Evolutionary conservation across 441 rosid species (phyloP).

Genomic region (Flueggea neowawraea): DNA sequence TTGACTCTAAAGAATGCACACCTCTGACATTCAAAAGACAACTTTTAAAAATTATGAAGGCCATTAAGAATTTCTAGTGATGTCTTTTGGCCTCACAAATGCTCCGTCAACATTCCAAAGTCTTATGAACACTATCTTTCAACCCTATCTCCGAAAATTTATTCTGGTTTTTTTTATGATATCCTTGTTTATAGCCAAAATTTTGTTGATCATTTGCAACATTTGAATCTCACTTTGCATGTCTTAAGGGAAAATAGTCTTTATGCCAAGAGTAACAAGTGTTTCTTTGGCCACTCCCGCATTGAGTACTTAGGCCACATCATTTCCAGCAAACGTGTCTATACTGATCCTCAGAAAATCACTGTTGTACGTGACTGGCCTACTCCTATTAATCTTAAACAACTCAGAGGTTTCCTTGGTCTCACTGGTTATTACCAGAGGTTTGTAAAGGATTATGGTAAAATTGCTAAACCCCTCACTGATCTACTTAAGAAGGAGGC

Average conservation of each 20-base stretch:
- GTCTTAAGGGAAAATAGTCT: neutral
- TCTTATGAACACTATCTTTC: neutral
- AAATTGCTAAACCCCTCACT: neutral
- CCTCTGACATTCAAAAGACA: neutral
- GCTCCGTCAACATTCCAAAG: neutral
- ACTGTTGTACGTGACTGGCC: neutral
- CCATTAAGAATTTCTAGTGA: neutral
- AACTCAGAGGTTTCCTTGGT: slow-evolving; percentile 1
- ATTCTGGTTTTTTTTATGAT: no score
- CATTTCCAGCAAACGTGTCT: neutral
- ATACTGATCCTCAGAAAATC: neutral
- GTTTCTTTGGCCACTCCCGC: neutral
- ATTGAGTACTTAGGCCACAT: no score
- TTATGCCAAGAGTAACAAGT: neutral
- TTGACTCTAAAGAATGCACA: neutral
- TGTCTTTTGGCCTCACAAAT: slow-evolving; percentile 2
- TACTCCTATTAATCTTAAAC: neutral
- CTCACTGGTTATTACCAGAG: neutral
- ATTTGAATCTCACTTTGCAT: neutral
- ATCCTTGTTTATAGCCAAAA: slow-evolving; percentile 2
- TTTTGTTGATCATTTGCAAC: neutral
- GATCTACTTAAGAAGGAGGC: neutral
- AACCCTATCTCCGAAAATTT: no score
- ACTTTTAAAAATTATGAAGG: neutral
- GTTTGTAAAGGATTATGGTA: neutral